These are phyloP conservation scores for Lophiostoma macrostomum DNA, from an alignment of 495 filamentous ascomycete species.

Conservation along the genomic window DNA sequence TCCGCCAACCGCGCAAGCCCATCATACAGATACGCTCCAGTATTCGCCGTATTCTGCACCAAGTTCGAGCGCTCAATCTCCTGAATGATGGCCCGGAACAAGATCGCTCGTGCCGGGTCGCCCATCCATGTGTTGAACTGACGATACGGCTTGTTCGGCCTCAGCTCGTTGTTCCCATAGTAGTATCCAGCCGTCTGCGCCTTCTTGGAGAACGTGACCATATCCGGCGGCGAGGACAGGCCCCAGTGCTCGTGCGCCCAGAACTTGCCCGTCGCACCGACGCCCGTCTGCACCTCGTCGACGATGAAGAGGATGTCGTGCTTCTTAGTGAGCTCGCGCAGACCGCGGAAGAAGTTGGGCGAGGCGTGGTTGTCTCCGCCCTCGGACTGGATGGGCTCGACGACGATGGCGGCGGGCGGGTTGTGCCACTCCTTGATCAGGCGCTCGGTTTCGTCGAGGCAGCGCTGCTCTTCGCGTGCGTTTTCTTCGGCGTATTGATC, in stretches of 20 bases:
- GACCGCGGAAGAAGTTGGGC: constrained; percentile 83
- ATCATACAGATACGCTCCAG: constrained; percentile 78
- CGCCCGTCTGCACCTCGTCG: constrained; percentile 96
- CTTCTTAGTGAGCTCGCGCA: constrained; percentile 81
- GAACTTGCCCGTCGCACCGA: constrained; percentile 94
- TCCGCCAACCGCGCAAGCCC: constrained; percentile 66
- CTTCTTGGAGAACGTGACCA: constrained; percentile 99
- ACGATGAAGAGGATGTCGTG: constrained; percentile 91
- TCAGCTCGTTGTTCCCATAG: constrained; percentile 78
- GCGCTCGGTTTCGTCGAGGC: constrained; percentile 83
- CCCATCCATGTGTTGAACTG: constrained; percentile 99
- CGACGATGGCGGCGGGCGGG: constrained; percentile 83
- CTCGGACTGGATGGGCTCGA: constrained; percentile 97
- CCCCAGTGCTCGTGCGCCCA: constrained; percentile 99
- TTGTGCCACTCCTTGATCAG: constrained; percentile 79
- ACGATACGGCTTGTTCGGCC: constrained; percentile 98
- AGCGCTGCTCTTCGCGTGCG: constrained; percentile 73
- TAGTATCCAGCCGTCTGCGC: constrained; percentile 98
- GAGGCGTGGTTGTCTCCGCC: constrained; percentile 98
- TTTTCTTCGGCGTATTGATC: constrained; percentile 82
- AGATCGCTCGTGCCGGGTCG: constrained; percentile 82
- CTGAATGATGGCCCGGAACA: constrained; percentile 88
- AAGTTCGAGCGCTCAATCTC: constrained; percentile 81
- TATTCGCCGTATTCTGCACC: constrained; percentile 73
- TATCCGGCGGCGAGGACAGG: constrained; percentile 80